Conservation (phyloP, 805 yeast genomes). For the Candida piceae region DNA sequence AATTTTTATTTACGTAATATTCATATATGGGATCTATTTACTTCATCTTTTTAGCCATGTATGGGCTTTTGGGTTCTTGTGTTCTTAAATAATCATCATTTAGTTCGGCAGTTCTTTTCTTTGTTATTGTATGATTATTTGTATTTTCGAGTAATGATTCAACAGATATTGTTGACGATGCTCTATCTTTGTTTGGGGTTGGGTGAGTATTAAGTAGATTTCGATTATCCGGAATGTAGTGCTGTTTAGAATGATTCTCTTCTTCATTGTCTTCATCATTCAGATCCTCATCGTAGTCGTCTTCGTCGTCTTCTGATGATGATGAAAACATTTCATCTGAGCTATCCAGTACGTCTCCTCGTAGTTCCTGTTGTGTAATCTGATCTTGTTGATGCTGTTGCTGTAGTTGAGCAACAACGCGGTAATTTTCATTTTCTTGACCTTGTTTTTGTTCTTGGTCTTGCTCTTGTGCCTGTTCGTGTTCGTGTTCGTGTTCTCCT, state of each 20-base stretch:
- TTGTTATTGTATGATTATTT: not conserved
- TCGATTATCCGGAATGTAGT: too few species aligned
- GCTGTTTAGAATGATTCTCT: not conserved
- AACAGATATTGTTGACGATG: too few species aligned
- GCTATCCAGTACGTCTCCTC: slow-evolving; percentile 3
- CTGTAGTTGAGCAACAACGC: not conserved
- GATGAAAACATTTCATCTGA: slow-evolving; percentile 5
- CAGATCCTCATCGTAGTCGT: not conserved
- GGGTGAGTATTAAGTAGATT: too few species aligned
- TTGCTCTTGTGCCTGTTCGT: slow-evolving; percentile 1
- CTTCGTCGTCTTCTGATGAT: not conserved
- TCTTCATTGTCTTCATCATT: not conserved
- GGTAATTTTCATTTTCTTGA: not conserved
- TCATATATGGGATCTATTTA: too few species aligned
- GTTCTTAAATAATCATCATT: slow-evolving; percentile 10
- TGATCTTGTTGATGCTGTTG: not conserved
- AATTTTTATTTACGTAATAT: too few species aligned
- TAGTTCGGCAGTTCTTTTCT: slow-evolving; percentile 16
- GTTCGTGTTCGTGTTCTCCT: too few species aligned
- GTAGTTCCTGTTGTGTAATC: slow-evolving; percentile 1
- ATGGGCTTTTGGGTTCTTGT: slow-evolving; percentile 10
- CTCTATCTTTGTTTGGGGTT: too few species aligned
- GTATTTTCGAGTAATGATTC: too few species aligned
- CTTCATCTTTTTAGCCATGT: slow-evolving; percentile 15
- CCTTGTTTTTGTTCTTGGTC: not conserved